phyloP scores from a whole-genome alignment of 2,329 filamentous ascomycete genomes.

The Magnaporthiopsis rhizophila region DNA sequence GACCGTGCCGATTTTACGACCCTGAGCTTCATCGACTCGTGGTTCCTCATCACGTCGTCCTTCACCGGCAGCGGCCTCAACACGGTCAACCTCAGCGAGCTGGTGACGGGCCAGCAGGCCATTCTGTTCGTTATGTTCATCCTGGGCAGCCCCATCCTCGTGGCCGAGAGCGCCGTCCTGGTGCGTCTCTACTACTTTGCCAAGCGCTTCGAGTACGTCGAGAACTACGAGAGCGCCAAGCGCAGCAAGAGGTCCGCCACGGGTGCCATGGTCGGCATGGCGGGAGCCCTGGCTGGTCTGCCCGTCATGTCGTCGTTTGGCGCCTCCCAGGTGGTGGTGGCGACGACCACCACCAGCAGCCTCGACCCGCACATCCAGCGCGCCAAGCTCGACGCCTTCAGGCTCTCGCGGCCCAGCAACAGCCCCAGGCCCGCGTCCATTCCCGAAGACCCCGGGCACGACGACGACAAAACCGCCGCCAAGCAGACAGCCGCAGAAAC shows the following conservation, averaged over 20 bases:
- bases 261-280: conserved; percentile 10
- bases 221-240: conserved; percentile 31
- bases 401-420: neutral
- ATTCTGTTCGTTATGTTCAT: conserved; percentile 56
- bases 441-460: neutral
- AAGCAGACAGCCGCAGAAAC: neutral
- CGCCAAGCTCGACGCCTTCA: conserved; percentile 3
- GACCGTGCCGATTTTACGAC: conserved; percentile 36
- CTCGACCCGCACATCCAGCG: neutral
- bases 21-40: conserved; percentile 52
- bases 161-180: conserved; percentile 54
- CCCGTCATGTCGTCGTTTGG: conserved; percentile 4
- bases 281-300: neutral
- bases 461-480: neutral
- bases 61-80: conserved; percentile 60
- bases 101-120: conserved; percentile 60
- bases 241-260: conserved; percentile 12
- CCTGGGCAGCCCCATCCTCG: conserved; percentile 55
- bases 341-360: neutral
- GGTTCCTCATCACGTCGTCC: conserved; percentile 57
- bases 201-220: conserved; percentile 46
- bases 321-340: neutral
- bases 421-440: neutral
- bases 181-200: conserved; percentile 56
- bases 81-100: conserved; percentile 52